Evolutionary conservation across 139 green algal genomes (phyloP), one percentile per base, ranked within the genome.

Genomic region (Chlamydomonas sp.): DNA sequence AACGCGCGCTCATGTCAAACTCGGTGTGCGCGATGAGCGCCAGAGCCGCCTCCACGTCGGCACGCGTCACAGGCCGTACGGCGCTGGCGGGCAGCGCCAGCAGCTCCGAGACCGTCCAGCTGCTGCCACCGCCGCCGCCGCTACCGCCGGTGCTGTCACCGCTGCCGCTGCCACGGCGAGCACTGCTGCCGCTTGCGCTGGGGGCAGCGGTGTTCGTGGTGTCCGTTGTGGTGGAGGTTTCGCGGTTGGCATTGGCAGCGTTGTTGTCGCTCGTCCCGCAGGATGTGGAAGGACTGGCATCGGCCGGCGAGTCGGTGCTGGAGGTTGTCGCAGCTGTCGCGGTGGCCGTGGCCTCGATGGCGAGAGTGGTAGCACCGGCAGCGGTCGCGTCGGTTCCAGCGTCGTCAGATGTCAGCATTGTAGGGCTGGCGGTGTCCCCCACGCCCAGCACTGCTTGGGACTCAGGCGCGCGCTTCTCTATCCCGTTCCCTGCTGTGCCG

Each of bases 31-130:
- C 85, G 59, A 92, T 91, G 9, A 85, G 74, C 59, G 31, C 62
- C 17, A 94, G 76, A 1, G 91, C 86, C 15, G 57, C 68, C 15
- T 91, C 89, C 62, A 92, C 78, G 84, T 92, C 91, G 3, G 67
- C 69, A 12, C 59, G 57, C 4, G 6, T 31, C 12, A 89, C 72
- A 4, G 83, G 57, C 16, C 88, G 64, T 4, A 90, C 86, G 49
- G 4, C n/a, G 20, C 58, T 8, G 15, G 74, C 5, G 3, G 75
- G 84, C 75, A 88, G 64, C 62, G 63, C 2, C 75, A 88, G 63
- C 49, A 88, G 63, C 2, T 82, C 58, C 17, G 68, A 63, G 63
- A 83, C 31, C 4, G 60, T 77, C 15, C 6, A 7, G 1, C 10
- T 71, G 12, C 66, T 71, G 57, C 75, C 60, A 60, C 15, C 2